Evolutionary conservation across 331 rosid species (phyloP), one percentile per base, ranked within the genome.

Genomic region (Stylosanthes scabra): DNA sequence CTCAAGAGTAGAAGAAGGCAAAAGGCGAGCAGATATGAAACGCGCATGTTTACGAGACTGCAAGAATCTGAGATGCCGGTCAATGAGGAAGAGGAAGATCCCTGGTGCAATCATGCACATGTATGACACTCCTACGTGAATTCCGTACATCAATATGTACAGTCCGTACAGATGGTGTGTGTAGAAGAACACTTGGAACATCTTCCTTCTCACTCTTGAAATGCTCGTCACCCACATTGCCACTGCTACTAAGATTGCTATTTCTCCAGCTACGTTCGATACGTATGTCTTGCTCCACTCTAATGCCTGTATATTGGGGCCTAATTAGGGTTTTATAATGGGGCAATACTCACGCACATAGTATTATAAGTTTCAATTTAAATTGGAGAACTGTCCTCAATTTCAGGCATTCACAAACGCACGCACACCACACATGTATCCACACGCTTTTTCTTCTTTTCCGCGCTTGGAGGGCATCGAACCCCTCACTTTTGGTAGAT

Each of bases 171-270:
- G 87, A 31, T 87, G 85, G 71, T 91, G 97, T 13, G 87, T 83
- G 82, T 91, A 91, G 71, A 68, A 91, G 83, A 91, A 91, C 5
- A 91, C 76, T 69, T 91, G 93, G 59, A 81, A 91, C 89, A 83
- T 87, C 72, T 84, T 87, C n/a, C 86, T 85, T 73, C 97, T 77
- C 0, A 87, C 57, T 0, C 82, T 44, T 0, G 75, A 45, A 54
- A 89, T n/a, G 78, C 93, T 87, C 0, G 97, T 84, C 11, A 80
- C 79, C 96, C 93, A 86, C 71, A 89, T 91, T 1, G 45, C 81
- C 13, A 86, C 16, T 11, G 91, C 96, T 15, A 87, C 70, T 46
- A 64, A 25, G 16, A 68, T 83, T 54, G 93, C 93, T 11, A 86
- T 84, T 78, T 58, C 81, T 45, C 93, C 96, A 5, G 87, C 91